Evolutionary conservation across 148 eudicot genomes (phyloP).

Genomic region (Rhododendron henanense): DNA sequence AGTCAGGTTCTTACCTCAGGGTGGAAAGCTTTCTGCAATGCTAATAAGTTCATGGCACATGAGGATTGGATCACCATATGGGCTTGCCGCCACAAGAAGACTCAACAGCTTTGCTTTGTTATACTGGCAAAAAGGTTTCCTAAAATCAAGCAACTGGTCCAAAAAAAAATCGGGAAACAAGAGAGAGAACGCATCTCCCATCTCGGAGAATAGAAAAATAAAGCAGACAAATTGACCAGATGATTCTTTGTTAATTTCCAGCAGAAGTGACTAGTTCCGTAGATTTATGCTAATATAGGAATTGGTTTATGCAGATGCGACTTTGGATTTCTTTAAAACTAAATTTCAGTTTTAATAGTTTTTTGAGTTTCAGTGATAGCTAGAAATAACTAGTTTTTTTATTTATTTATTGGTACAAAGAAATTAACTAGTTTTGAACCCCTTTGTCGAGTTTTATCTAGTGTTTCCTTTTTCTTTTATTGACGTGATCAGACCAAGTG

Average conservation of each 20-base stretch:
- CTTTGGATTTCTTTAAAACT: not conserved
- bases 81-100: not conserved
- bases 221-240: not conserved
- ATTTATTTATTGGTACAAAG: too few relatives aligned
- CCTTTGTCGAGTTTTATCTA: not conserved
- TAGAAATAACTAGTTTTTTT: too few relatives aligned
- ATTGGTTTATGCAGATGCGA: not conserved
- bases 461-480: not conserved
- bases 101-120: not conserved
- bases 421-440: not conserved
- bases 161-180: not conserved
- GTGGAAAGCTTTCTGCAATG: not conserved
- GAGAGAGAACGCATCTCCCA: not conserved
- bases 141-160: not conserved
- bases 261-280: not conserved
- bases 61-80: conserved; percentile 4
- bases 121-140: conserved; percentile 7
- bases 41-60: not conserved
- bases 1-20: not conserved
- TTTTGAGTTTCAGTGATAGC: not conserved
- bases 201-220: not conserved
- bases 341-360: not conserved
- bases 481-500: not conserved
- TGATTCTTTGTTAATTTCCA: not conserved
- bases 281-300: not conserved